Evolutionary conservation across 2,329 filamentous ascomycete genomes (phyloP).

Genomic region (Dryadomyces sulphureus): DNA sequence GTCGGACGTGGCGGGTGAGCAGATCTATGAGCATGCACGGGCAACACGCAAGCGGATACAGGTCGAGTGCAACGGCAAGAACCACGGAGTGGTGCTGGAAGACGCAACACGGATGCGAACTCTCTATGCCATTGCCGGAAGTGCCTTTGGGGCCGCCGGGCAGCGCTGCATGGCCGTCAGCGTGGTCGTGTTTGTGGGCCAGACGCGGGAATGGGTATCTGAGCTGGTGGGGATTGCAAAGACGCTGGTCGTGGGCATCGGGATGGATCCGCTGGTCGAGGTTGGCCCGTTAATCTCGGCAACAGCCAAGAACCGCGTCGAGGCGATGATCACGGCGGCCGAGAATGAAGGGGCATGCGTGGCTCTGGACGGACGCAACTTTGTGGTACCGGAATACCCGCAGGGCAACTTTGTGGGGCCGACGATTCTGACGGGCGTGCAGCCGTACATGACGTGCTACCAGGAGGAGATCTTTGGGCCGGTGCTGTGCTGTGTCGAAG

Average conservation of each 20-base stretch:
- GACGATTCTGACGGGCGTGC: slow-evolving; percentile 71
- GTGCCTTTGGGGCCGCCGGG: slow-evolving; percentile 71
- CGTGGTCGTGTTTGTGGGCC: slow-evolving; percentile 66
- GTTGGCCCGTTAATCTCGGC: slow-evolving; percentile 69
- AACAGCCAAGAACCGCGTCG: slow-evolving; percentile 63
- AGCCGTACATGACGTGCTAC: slow-evolving; percentile 69
- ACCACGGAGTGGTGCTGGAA: slow-evolving; percentile 69
- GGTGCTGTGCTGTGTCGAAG: slow-evolving; percentile 67
- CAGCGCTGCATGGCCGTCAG: slow-evolving; percentile 79
- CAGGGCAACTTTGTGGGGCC: slow-evolving; percentile 75
- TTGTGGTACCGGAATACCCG: slow-evolving; percentile 61
- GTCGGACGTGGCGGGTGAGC: slow-evolving; percentile 75
- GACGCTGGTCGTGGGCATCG: slow-evolving; percentile 40
- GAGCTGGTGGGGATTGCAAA: slow-evolving; percentile 66
- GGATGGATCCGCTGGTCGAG: slow-evolving; percentile 60
- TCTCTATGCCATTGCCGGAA: slow-evolving; percentile 67
- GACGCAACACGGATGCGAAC: slow-evolving; percentile 85
- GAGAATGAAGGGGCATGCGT: slow-evolving; percentile 66
- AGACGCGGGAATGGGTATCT: slow-evolving; percentile 67
- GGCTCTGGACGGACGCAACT: slow-evolving; percentile 62
- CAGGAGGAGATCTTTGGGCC: slow-evolving; percentile 75
- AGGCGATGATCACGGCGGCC: slow-evolving; percentile 57
- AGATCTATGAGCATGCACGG: slow-evolving; percentile 64
- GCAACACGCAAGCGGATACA: slow-evolving; percentile 79
- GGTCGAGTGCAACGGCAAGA: slow-evolving; percentile 78